These are phyloP conservation scores for Candida vartiovaarae DNA, from an alignment of 805 yeast species.

Conservation along the genomic window DNA sequence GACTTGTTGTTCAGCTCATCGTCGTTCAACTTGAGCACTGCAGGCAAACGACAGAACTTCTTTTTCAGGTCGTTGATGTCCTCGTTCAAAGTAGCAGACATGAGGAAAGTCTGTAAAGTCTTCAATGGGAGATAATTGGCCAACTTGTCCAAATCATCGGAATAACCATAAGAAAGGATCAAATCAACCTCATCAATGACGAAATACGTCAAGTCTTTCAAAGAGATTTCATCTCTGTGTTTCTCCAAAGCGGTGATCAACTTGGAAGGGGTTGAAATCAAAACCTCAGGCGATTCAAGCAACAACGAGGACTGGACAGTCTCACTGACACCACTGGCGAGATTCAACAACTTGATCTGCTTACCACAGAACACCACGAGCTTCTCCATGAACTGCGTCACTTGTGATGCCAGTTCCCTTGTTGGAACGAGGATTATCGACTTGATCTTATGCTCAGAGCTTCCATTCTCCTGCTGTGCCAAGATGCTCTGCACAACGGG, in stretches of 20 bases:
- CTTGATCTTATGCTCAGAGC: slow-evolving; percentile 21
- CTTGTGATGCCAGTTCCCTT: slow-evolving; percentile 86
- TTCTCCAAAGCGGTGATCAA: slow-evolving; percentile 50
- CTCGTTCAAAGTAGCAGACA: slow-evolving; percentile 93
- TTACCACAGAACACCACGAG: slow-evolving; percentile 67
- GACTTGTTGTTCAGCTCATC: slow-evolving; percentile 46
- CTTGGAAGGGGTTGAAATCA: slow-evolving; percentile 84
- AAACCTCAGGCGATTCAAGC: slow-evolving; percentile 67
- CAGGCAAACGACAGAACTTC: slow-evolving; percentile 77
- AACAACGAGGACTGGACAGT: slow-evolving; percentile 66
- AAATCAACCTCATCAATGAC: slow-evolving; percentile 96
- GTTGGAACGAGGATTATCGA: slow-evolving; percentile 82
- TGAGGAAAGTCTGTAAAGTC: slow-evolving; percentile 78
- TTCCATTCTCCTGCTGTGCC: slow-evolving; percentile 24
- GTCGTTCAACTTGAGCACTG: slow-evolving; percentile 71
- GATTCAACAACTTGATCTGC: slow-evolving; percentile 55
- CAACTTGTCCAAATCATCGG: slow-evolving; percentile 70
- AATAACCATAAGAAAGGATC: slow-evolving; percentile 82
- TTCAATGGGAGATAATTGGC: slow-evolving; percentile 61
- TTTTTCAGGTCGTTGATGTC: slow-evolving; percentile 73
- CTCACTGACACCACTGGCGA: slow-evolving; percentile 56
- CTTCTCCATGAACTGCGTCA: slow-evolving; percentile 58
- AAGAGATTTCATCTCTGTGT: slow-evolving; percentile 38
- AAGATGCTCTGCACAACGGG: slow-evolving; percentile 81
- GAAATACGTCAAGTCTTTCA: slow-evolving; percentile 54